Evolutionary conservation across 1,284 basidiomycete species (phyloP), one percentile per base, ranked within the genome.

Genomic region (Somion occarium): DNA sequence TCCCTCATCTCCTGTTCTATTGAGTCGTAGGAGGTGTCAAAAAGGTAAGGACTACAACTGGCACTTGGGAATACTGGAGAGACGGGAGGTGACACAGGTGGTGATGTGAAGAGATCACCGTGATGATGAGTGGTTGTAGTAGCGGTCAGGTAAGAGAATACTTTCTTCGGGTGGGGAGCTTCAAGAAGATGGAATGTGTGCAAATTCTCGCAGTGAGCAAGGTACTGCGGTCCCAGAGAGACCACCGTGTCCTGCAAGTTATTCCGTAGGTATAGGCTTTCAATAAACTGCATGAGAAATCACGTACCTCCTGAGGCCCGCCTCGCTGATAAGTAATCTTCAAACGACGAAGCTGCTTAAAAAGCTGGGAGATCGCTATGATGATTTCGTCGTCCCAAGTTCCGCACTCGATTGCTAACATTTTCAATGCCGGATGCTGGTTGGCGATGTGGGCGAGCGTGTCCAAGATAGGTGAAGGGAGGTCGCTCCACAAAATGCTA

Each of bases 361-460:
- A 67, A 43, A 64, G 57, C 45, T 54, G 45, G 20, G 56, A 53
- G 18, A 64, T 53, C 15, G 64, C 64, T 18, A 63, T 55, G 18
- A 67, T 37, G 22, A 67, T 58, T 53, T 68, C 66, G 43, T 58
- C 54, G 50, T 68, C 65, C 66, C 66, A 68, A 18, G 51, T 54
- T 45, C 55, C 52, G 50, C 60, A 58, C 52, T 64, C 60, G 3
- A 64, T 23, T 42, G 61, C 52, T 27, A 68, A 61, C 59, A 61
- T 59, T 53, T 61, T 53, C 22, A 68, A 47, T 1, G 51, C 46
- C 1, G 60, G 55, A 12, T 60, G 53, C 15, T 18, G 12, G 22
- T 25, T 3, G 27, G 58, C 49, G 19, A 64, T 47, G 41, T 37
- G 46, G 42, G 56, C 48, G 18, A 67, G 52, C 42, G 60, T 27